Percentiles rank a stretch among this genome's conserved stretches.
These are phyloP conservation scores for Eleusine indica DNA, from an alignment of 176 grass and related monocot species.

Conservation along the genomic window DNA sequence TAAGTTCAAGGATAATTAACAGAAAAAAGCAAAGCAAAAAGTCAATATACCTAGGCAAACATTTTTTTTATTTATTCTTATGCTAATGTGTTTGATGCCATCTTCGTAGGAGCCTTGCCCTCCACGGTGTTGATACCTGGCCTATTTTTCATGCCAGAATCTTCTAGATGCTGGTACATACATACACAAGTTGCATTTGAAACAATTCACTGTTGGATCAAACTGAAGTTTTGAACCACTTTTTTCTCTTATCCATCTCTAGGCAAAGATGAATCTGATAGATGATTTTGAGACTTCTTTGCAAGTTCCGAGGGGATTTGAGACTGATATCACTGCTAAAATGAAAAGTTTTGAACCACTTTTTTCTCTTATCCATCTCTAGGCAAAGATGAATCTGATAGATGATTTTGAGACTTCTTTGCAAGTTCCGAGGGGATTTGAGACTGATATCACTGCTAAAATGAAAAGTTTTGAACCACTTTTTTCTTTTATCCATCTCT, in stretches of 20 bases:
- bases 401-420: too few relatives aligned
- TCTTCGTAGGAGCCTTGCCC: conserved; percentile 70
- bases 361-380: too few relatives aligned
- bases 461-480: not conserved
- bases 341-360: too few relatives aligned
- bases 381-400: too few relatives aligned
- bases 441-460: too few relatives aligned
- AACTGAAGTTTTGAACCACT: not conserved
- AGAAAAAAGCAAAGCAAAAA: not conserved
- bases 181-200: conserved; percentile 5
- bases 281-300: too few relatives aligned
- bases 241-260: too few relatives aligned
- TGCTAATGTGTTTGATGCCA: not conserved
- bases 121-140: conserved; percentile 82
- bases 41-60: not conserved
- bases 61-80: not conserved
- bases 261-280: too few relatives aligned
- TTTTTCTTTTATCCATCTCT: conserved; percentile 3
- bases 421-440: too few relatives aligned
- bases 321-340: too few relatives aligned
- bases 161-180: conserved; percentile 89
- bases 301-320: too few relatives aligned
- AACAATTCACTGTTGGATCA: not conserved
- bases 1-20: not conserved
- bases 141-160: conserved; percentile 92